These are phyloP conservation scores for Alternaria ethzedia DNA, from an alignment of 2,329 filamentous ascomycete species.

Conservation along the genomic window DNA sequence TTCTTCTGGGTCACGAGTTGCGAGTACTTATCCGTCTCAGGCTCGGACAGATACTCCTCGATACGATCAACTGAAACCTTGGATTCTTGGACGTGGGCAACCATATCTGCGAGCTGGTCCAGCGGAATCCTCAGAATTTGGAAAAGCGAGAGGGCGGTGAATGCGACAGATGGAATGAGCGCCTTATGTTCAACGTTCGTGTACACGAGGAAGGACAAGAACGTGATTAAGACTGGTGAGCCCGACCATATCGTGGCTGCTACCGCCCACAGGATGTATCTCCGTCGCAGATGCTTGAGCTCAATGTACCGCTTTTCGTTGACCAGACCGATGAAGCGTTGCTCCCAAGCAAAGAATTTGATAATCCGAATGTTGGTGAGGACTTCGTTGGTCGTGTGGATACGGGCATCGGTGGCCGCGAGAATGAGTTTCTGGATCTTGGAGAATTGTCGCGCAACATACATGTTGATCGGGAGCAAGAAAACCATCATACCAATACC, in stretches of 20 bases:
- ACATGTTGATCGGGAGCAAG: constrained; percentile 88
- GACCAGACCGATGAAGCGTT: constrained; percentile 83
- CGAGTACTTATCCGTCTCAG: constrained; percentile 93
- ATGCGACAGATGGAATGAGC: constrained; percentile 89
- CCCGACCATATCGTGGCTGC: constrained; percentile 97
- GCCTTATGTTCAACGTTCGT: constrained; percentile 89
- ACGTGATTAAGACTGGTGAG: constrained; percentile 92
- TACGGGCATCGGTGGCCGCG: constrained; percentile 91
- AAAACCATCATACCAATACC: constrained; percentile 90
- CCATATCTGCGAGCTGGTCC: constrained; percentile 97
- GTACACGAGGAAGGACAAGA: constrained; percentile 94
- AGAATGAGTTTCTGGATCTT: constrained; percentile 89
- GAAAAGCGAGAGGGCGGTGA: constrained; percentile 95
- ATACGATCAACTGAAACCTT: constrained; percentile 97
- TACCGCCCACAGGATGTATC: constrained; percentile 89
- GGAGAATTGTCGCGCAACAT: constrained; percentile 84
- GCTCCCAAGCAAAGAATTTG: constrained; percentile 99
- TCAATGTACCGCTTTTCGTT: constrained; percentile 86
- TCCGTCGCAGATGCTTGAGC: constrained; percentile 75
- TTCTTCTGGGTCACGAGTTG: constrained; percentile 76
- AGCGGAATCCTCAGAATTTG: constrained; percentile 90
- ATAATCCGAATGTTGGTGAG: constrained; percentile 98
- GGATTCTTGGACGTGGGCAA: constrained; percentile 95
- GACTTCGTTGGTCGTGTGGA: constrained; percentile 95
- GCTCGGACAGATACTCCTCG: constrained; percentile 89